Evolutionary conservation across 352 stramenopile species (phyloP).

Genomic region (Pythium monospermum): DNA sequence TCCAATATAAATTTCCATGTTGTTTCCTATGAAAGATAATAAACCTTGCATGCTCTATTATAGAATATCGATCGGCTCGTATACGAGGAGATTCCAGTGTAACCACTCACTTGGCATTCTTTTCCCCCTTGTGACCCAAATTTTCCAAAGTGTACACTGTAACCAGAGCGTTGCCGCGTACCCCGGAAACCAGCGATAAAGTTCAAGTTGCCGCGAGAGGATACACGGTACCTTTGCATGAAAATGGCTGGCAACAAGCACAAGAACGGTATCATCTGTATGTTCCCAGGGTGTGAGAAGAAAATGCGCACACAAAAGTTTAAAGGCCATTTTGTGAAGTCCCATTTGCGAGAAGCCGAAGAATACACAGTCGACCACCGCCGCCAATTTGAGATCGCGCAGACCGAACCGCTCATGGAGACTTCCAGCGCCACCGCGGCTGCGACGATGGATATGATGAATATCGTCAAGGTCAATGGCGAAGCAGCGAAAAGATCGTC

Average conservation of each 20-base stretch:
- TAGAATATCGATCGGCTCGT: slow-evolving; percentile 5
- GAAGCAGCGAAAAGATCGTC: slow-evolving; percentile 12
- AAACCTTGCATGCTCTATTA: slow-evolving; percentile 13
- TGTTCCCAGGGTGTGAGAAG: slow-evolving; percentile 75
- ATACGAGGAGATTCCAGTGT: slow-evolving; percentile 28
- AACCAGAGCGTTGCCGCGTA: slow-evolving; percentile 3
- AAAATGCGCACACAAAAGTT: slow-evolving; percentile 87
- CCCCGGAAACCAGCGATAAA: slow-evolving; percentile 1
- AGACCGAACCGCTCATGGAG: slow-evolving; percentile 41
- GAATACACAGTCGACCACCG: slow-evolving; percentile 75
- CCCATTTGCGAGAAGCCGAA: slow-evolving; percentile 69
- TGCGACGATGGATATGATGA: slow-evolving; percentile 20
- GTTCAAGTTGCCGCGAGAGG: slow-evolving; percentile 25
- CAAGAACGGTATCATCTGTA: slow-evolving; percentile 86
- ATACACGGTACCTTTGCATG: no score
- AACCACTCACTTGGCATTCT: slow-evolving; percentile 22
- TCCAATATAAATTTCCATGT: background rate
- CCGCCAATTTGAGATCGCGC: slow-evolving; percentile 69
- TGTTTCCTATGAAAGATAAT: slow-evolving; percentile 13
- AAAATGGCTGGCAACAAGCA: slow-evolving; percentile 83
- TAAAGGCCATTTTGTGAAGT: slow-evolving; percentile 79
- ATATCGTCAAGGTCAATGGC: slow-evolving; percentile 13
- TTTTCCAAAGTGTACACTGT: background rate
- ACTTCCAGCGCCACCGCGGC: slow-evolving; percentile 12
- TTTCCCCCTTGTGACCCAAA: background rate